A percentile compares a stretch with the other conserved stretches of the same genome.
phyloP scores from a whole-genome alignment of 306 rosid species.

The Lathyrus tuberosus region DNA sequence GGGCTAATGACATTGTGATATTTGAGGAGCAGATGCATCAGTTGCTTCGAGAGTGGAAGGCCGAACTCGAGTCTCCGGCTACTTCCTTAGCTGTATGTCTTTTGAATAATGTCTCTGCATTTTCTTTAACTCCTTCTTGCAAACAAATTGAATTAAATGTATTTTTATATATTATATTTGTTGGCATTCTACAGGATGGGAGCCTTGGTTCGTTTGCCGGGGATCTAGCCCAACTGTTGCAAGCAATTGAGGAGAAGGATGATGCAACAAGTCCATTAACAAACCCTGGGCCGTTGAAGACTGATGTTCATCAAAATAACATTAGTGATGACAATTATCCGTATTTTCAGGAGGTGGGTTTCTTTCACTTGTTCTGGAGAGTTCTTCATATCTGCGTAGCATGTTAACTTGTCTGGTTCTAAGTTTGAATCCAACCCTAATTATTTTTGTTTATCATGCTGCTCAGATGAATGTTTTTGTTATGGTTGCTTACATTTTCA shows the following conservation, averaged over 20 bases:
- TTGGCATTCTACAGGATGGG: slow-evolving; percentile 62
- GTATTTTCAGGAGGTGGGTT: slow-evolving; percentile 61
- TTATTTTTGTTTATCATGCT: too few relatives aligned
- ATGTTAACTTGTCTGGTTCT: too few relatives aligned
- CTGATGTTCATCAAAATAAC: slow-evolving; percentile 56
- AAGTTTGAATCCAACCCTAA: too few relatives aligned
- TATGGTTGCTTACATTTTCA: slow-evolving; percentile 21
- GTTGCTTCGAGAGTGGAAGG: slow-evolving; percentile 91
- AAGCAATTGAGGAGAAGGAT: slow-evolving; percentile 78
- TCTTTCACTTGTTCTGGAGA: slow-evolving; percentile 21
- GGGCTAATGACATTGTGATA: slow-evolving; percentile 58
- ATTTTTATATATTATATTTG: slow-evolving; percentile 30
- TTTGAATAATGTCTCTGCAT: background rate
- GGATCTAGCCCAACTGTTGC: slow-evolving; percentile 74
- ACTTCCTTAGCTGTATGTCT: slow-evolving; percentile 62
- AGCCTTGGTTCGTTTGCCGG: slow-evolving; percentile 77
- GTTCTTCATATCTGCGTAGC: too few relatives aligned
- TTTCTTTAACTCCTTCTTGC: slow-evolving; percentile 1
- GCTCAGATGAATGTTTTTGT: background rate
- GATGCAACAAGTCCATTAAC: slow-evolving; percentile 88
- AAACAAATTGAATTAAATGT: slow-evolving; percentile 33
- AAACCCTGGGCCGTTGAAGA: slow-evolving; percentile 55
- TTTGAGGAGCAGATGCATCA: slow-evolving; percentile 89
- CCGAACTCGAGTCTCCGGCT: slow-evolving; percentile 85
- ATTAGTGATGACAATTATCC: slow-evolving; percentile 48